These are phyloP conservation scores for Trametes cingulata DNA, from an alignment of 768 basidiomycete species.

Conservation along the genomic window DNA sequence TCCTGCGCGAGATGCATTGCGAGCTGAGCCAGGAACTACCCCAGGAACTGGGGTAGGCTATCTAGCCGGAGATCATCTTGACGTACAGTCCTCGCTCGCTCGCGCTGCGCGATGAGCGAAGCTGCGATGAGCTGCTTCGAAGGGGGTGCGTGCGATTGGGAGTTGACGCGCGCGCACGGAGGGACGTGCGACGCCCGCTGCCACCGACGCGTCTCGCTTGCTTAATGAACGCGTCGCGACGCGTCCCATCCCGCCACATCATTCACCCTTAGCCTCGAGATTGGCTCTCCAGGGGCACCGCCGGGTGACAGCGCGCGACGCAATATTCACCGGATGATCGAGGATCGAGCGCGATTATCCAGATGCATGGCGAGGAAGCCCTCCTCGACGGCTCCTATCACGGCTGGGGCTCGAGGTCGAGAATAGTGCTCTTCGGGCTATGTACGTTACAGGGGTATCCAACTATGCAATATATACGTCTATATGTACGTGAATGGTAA, in stretches of 20 bases:
- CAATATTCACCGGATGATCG: no score
- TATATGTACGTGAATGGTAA: neutral
- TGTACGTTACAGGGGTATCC: neutral
- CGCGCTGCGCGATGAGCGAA: neutral
- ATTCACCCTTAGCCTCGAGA: neutral
- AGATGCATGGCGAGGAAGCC: no score
- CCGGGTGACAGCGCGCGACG: no score
- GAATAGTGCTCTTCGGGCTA: no score
- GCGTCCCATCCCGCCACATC: neutral
- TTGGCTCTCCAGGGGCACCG: neutral
- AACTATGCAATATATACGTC: neutral
- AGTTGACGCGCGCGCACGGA: neutral
- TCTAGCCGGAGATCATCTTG: neutral
- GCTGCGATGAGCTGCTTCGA: no score
- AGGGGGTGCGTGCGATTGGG: no score
- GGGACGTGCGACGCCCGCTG: neutral
- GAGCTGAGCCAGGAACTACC: neutral
- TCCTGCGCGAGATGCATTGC: neutral
- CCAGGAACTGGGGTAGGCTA: neutral
- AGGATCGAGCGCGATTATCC: no score
- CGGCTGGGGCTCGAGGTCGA: no score
- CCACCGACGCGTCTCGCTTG: constrained; percentile 9
- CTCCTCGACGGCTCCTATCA: no score
- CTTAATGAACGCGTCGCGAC: constrained; percentile 15
- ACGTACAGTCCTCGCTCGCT: neutral